Base-by-base conservation (phyloP, 805 yeast genomes). In the Candida argentea region DNA sequence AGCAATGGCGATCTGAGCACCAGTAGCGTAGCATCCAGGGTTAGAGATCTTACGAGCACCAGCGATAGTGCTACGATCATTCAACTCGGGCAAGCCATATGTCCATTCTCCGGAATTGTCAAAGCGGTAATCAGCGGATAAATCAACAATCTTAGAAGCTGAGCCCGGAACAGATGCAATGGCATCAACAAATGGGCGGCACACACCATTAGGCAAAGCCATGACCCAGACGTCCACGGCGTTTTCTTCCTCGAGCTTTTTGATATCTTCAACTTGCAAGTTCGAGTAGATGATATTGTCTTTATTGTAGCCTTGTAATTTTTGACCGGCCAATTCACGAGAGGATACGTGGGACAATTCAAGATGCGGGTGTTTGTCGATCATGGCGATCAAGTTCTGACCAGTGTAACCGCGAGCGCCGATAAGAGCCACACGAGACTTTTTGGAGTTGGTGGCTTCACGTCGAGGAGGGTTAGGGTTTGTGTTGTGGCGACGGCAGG, bases 11-110 rank as follows among this genome's bases (percentile, higher is more conserved):
- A 30, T 26, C 64, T 91, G 97, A 9, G 96, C 91, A 33, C 93
- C 96, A 25, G 99, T 91, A n/a, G 98, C 96, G 52, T 87, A 91
- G 65, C 99, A 91, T 26, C 98, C 99, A 3, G 99, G 99, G 60
- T 91, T 91, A 4, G 96, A 78, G 36, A 91, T 82, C 51, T 81
- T 83, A 46, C 70, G 52, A 12, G 97, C 89, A 9, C 61, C 48
- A 20, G 81, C 70, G 43, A 91, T 81, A 7, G 48, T 48, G 6
- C 60, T 48, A 51, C 98, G 75, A 40, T 74, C 68, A 32, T 72
- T 75, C 46, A 91, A 68, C 59, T 91, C 99, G 6, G 99, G 99
- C 43, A 91, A 70, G 26, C 99, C 99, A 51, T 91, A 91, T 4
- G 67, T 64, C 98, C 99, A 91, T 43, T 78, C 76, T 16, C 82